Evolutionary conservation across 768 basidiomycete species (phyloP), one percentile per base, ranked within the genome.

Genomic region (Naematelia encephala): DNA sequence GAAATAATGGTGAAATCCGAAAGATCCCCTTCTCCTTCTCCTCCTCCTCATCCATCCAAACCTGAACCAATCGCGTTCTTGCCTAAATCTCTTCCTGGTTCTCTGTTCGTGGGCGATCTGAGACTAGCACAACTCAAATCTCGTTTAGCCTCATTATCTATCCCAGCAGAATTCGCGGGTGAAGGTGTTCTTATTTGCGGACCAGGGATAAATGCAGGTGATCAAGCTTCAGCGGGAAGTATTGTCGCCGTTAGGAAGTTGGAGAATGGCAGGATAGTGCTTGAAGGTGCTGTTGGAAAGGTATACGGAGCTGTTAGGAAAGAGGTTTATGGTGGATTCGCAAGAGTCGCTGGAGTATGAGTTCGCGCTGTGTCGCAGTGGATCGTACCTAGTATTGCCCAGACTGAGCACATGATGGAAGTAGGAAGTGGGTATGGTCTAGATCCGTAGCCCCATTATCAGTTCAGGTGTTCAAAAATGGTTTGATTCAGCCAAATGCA

Each of bases 71-170:
- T 30, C 12, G n/a, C 27, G 16, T 19, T 25, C 14, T 13, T 19
- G 21, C 49, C 59, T 12, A 80, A 83, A 19, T 81, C 84, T 10
- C 80, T 97, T 2, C 90, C 91, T 0, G 84, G 86, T 59, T 93
- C 94, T 0, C 89, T 93, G 5, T 94, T 97, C 87, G 96, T 99
- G 56, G 96, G 96, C 51, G 96, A 98, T 70, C 84, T 99, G 43
- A 92, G 96, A 74, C 81, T 99, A 26, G 92, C 91, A 0, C 83
- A 85, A 1, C 82, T 99, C 48, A 96, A 97, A 77, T 75, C 86
- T n/a, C 84, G 86, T 4, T 81, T 99, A 21, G 81, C 85, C 3
- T 77, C 84, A 1, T 79, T 90, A 2, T 86, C 60, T 13, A 85
- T 98, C 47, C 87, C 89, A 45, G 90, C 93, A 0, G 93, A 97